Conservation (phyloP, 1,139 yeast genomes). For the Suhomyces wounanorum region DNA sequence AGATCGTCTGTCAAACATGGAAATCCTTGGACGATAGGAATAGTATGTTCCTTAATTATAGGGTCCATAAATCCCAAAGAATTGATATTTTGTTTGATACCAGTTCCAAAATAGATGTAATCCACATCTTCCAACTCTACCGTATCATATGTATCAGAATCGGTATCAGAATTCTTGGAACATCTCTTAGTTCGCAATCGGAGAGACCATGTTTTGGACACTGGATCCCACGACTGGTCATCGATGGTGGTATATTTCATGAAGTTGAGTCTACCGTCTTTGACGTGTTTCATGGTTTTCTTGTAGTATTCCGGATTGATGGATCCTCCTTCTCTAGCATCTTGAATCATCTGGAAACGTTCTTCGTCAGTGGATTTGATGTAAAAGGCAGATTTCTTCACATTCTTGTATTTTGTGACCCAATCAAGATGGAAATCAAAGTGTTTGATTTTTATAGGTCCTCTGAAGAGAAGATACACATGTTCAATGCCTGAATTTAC, state of each 20-base stretch:
- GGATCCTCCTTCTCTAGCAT: conserved; percentile 51
- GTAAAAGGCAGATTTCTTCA: conserved; percentile 45
- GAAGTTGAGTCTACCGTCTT: conserved; percentile 30
- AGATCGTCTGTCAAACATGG: conserved; percentile 50
- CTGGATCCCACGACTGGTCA: conserved; percentile 25
- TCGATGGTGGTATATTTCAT: conserved; percentile 27
- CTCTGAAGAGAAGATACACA: conserved; percentile 40
- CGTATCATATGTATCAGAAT: conserved; percentile 11
- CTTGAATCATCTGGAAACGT: conserved; percentile 40
- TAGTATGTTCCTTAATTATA: conserved; percentile 28
- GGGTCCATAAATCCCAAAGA: conserved; percentile 32
- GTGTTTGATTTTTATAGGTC: conserved; percentile 47
- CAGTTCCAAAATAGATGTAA: conserved; percentile 49
- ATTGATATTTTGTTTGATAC: conserved; percentile 36
- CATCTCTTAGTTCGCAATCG: conserved; percentile 7
- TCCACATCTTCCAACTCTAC: conserved; percentile 24
- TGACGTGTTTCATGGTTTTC: conserved; percentile 32
- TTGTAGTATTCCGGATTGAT: conserved; percentile 50
- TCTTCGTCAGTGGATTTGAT: conserved; percentile 47
- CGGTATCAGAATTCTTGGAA: conserved; percentile 9
- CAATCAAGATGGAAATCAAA: conserved; percentile 54
- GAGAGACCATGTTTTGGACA: conserved; percentile 18
- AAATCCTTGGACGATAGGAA: conserved; percentile 36
- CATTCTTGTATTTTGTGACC: conserved; percentile 53
- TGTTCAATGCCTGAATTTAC: conserved; percentile 32